Conservation (phyloP, 2,329 filamentous ascomycete genomes). For the Penicillium sp. region DNA sequence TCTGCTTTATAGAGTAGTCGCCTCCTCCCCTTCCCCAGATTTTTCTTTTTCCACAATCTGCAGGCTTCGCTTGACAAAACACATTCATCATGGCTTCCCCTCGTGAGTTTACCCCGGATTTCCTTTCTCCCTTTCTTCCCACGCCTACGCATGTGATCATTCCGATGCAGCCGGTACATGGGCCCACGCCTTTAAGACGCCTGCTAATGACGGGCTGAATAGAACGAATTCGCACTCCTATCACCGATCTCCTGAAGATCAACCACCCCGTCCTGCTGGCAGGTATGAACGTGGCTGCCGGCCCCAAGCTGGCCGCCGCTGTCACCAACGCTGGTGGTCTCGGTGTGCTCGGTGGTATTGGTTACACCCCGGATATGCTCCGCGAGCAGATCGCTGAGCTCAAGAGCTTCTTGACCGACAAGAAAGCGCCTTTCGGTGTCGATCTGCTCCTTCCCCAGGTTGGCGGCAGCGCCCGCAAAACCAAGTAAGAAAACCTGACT, state of each 20-base stretch:
- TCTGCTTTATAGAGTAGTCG: slow-evolving; percentile 20
- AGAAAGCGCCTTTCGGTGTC: slow-evolving; percentile 93
- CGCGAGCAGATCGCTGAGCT: slow-evolving; percentile 92
- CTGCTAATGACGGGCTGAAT: slow-evolving; percentile 27
- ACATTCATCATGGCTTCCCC: slow-evolving; percentile 69
- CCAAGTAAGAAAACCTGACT: slow-evolving; percentile 63
- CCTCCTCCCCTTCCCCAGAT: slow-evolving; percentile 21
- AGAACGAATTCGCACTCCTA: slow-evolving; percentile 87
- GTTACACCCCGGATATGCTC: slow-evolving; percentile 97
- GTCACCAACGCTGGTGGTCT: slow-evolving; percentile 96
- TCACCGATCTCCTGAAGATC: slow-evolving; percentile 97
- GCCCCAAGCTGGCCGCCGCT: slow-evolving; percentile 91
- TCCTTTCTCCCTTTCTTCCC: slow-evolving; percentile 20
- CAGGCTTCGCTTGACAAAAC: slow-evolving; percentile 7
- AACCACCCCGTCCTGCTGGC: slow-evolving; percentile 94
- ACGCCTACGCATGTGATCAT: slow-evolving; percentile 3
- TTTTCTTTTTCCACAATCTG: slow-evolving; percentile 10
- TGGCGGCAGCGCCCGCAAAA: slow-evolving; percentile 90
- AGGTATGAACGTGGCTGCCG: slow-evolving; percentile 98
- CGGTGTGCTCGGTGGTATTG: slow-evolving; percentile 87
- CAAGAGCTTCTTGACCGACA: slow-evolving; percentile 83
- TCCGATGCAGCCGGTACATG: slow-evolving; percentile 5
- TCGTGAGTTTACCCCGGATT: slow-evolving; percentile 59
- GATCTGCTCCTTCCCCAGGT: slow-evolving; percentile 93
- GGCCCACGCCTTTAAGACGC: neutral